phyloP scores from a whole-genome alignment of 495 filamentous ascomycete species.

The Daldinia concentrica region DNA sequence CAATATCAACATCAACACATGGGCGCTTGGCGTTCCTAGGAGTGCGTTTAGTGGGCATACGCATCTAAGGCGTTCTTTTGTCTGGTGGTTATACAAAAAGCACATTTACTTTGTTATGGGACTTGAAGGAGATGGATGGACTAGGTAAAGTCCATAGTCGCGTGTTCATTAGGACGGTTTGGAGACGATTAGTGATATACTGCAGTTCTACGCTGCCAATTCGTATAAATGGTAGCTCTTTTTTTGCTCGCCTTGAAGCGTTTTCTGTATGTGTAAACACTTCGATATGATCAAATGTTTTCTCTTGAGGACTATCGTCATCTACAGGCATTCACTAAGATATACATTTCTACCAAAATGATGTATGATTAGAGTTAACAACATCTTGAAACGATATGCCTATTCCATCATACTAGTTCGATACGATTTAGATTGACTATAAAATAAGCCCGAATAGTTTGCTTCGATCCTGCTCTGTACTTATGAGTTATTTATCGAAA shows the following conservation, averaged over 20 bases:
- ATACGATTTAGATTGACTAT: too few relatives aligned
- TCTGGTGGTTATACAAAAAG: constrained; percentile 3
- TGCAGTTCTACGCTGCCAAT: constrained; percentile 11
- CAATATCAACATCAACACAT: constrained; percentile 15
- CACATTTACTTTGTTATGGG: constrained; percentile 8
- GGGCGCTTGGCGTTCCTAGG: constrained; percentile 32
- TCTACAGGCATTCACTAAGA: too few relatives aligned
- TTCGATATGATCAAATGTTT: too few relatives aligned
- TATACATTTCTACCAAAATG: too few relatives aligned
- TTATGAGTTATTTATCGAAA: too few relatives aligned
- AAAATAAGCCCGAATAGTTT: too few relatives aligned
- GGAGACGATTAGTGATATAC: constrained; percentile 29
- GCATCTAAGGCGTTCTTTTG: constrained; percentile 31
- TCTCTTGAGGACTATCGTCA: too few relatives aligned
- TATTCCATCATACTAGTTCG: too few relatives aligned
- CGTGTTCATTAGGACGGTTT: constrained; percentile 2
- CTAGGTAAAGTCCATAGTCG: constrained; percentile 12
- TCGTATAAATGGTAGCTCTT: neutral
- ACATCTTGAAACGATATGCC: too few relatives aligned
- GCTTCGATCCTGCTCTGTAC: too few relatives aligned
- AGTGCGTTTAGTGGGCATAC: constrained; percentile 15
- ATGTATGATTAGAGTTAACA: too few relatives aligned
- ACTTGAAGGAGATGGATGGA: neutral
- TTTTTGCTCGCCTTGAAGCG: neutral
- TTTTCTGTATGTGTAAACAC: neutral